Conservation (phyloP, 106 monocot species). For the Acanthochlamys bracteata region DNA sequence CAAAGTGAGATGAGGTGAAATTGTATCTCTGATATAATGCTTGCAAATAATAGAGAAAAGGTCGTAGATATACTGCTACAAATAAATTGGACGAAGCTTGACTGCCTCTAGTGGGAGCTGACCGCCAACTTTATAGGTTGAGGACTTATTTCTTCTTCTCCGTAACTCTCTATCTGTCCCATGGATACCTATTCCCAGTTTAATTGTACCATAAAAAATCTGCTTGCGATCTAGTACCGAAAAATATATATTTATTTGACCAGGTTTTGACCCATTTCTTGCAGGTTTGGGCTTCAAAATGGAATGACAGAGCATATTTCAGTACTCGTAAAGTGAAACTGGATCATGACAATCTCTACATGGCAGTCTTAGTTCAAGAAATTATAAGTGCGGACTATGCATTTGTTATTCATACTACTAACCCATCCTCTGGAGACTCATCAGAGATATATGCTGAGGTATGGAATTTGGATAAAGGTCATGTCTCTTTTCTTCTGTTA, state of each 20-base stretch:
- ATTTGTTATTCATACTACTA: conserved; percentile 94
- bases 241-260: neutral
- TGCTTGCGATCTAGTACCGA: no score
- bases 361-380: conserved; percentile 99
- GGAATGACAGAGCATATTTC: conserved; percentile 97
- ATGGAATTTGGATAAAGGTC: neutral
- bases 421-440: conserved; percentile 81
- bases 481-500: neutral
- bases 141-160: no score
- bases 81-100: no score
- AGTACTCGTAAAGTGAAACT: conserved; percentile 87
- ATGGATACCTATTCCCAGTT: no score
- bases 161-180: no score
- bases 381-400: conserved; percentile 91
- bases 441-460: conserved; percentile 97
- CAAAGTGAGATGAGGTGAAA: no score
- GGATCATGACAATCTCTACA: conserved; percentile 79
- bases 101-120: no score
- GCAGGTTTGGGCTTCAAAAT: conserved; percentile 98
- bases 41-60: no score
- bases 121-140: no score
- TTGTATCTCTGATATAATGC: no score
- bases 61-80: no score
- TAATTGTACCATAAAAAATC: no score
- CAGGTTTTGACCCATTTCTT: neutral